Evolutionary conservation across 768 basidiomycete species (phyloP), one percentile per base, ranked within the genome.

Genomic region (Suillus subluteus): DNA sequence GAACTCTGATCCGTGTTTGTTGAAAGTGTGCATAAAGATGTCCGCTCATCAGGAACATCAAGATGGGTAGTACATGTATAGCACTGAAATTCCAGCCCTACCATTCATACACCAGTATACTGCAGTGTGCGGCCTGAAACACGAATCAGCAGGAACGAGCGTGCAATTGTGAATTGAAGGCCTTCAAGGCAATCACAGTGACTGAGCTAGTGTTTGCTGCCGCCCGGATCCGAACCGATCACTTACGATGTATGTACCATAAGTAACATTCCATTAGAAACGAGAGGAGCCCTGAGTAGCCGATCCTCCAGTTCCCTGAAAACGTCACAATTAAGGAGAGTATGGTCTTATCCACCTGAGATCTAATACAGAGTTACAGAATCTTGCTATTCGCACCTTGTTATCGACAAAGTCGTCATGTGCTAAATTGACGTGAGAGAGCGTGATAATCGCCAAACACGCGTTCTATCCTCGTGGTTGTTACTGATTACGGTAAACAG

Each of bases 61-160:
- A 59, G 23, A 23, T 18, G 32, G 30, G n/a, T 26, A 9, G n/a
- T 6, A 26, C 44, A 38, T 23, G 35, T 38, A 38, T 15, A 37
- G 37, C 56, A 26, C 58, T 30, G 26, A 30, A 6, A 56, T 3
- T n/a, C 12, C 35, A n/a, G 41, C 59, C 16, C 11, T 32, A 32
- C 18, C 26, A 16, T 32, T 58, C 30, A 23, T 7, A 58, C 56
- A 4, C n/a, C 15, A 16, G 15, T 41, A 16, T 32, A 32, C 32
- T 38, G 58, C 23, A 6, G 58, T 41, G 58, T 61, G 58, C 5
- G 26, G 18, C 59, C n/a, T 21, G 40, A 38, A 61, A 43, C 58
- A 43, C 21, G 23, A 11, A 18, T 26, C 18, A 41, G 16, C 23
- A 40, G 4, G 58, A 52, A 52, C 58, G 43, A 41, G 59, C 12